Base-by-base conservation (phyloP, 805 yeast species). In the Ogataea salicorniae region DNA sequence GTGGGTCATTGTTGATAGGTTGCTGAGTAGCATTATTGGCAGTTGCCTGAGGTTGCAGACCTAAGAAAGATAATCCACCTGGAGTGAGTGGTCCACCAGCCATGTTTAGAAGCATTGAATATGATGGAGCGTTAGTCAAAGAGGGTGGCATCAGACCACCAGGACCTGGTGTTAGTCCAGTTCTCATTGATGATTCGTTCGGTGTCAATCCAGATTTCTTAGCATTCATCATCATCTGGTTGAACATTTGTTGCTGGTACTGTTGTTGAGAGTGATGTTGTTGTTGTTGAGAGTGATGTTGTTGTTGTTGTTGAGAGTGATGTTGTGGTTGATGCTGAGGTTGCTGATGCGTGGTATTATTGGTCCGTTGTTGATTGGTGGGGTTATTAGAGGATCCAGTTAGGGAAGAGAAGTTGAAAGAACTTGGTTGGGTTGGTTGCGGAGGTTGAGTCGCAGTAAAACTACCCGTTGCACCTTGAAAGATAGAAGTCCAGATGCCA, bases 141-240 rank as follows among this genome's bases (percentile, higher is more conserved):
- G 55, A 49, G 14, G 56, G 47, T n/a, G 57, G 54, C 8, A 44
- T 73, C 62, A 34, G 73, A 61, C 61, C 48, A 13, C 67, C 65
- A n/a, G 71, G 75, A 2, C 82, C 87, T 0, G 91, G 91, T 0
- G 91, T 83, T 26, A 84, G 62, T 0, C 94, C 92, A 0, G 87
- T 72, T 54, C 95, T 73, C 43, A 87, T 55, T 43, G 81, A 76
- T 5, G 88, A 78, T 60, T 87, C 95, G 62, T 82, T 85, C 3
- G 94, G 94, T 0, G 90, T 83, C 41, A 87, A 69, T 0, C 89
- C 92, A 0, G 87, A 63, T 51, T 79, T 70, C 35, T 69, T 60
- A 18, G 64, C 57, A 51, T 58, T 62, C 46, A 54, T 49, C 23
- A 62, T 37, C 33, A 62, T 52, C 31, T 57, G 62, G 22, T 50